A percentile compares a stretch with the other conserved stretches of the same genome.
These are phyloP conservation scores for Tritrichomonas foetus DNA, from an alignment of 208 protist species.

Conservation along the genomic window DNA sequence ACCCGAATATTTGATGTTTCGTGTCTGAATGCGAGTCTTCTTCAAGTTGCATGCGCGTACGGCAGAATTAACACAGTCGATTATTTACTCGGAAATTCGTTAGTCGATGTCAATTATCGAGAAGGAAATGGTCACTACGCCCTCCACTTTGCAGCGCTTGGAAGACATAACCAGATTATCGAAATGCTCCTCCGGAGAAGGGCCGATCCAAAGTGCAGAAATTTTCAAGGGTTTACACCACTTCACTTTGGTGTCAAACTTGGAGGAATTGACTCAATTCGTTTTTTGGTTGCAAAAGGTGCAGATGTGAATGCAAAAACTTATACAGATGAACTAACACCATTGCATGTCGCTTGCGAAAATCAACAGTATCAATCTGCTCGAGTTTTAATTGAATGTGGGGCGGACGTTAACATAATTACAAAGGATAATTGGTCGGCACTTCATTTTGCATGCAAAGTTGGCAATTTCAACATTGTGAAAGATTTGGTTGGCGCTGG, in stretches of 20 bases:
- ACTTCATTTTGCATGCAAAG: background rate
- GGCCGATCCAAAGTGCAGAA: background rate
- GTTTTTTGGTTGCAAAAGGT: background rate
- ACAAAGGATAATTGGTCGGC: background rate
- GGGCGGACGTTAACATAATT: background rate
- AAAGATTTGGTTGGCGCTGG: background rate
- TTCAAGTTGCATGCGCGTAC: conserved; percentile 9
- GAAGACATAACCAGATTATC: conserved; percentile 7
- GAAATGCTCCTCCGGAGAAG: conserved; percentile 24
- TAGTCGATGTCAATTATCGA: conserved; percentile 13
- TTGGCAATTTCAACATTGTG: background rate
- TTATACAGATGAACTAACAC: background rate
- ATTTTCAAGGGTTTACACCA: conserved; percentile 30
- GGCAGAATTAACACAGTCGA: conserved; percentile 20
- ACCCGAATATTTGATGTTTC: background rate
- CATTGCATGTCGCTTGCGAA: background rate
- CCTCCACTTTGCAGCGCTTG: background rate
- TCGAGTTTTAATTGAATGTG: background rate
- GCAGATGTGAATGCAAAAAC: conserved; percentile 4
- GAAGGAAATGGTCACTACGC: background rate
- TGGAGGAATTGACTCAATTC: background rate
- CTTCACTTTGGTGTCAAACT: background rate
- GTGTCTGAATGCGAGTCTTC: background rate
- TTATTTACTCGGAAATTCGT: background rate
- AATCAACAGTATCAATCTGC: background rate